These are phyloP conservation scores for Alternaria rosae DNA, from an alignment of 2,329 filamentous ascomycete genomes.

Conservation along the genomic window DNA sequence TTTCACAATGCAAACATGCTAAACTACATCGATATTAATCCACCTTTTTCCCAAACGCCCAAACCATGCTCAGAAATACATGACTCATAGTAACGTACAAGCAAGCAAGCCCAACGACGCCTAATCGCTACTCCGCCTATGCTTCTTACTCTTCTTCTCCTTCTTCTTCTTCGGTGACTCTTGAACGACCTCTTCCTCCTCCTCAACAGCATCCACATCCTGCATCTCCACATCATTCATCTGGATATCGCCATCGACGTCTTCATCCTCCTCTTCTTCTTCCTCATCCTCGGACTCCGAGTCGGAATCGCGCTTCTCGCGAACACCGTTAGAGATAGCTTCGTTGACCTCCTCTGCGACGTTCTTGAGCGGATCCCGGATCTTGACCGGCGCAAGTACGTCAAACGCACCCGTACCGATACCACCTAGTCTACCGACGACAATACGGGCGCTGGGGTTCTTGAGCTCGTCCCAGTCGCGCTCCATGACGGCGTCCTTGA, in stretches of 20 bases:
- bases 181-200: slow-evolving; percentile 3
- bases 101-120: neutral
- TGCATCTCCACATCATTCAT: slow-evolving; percentile 23
- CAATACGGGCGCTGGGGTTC: slow-evolving; percentile 86
- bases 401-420: slow-evolving; percentile 94
- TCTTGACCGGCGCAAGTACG: slow-evolving; percentile 63
- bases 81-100: slow-evolving; percentile 3
- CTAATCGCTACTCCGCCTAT: slow-evolving; percentile 5
- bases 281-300: slow-evolving; percentile 18
- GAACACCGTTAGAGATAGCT: slow-evolving; percentile 15
- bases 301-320: slow-evolving; percentile 12
- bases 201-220: slow-evolving; percentile 3
- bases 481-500: slow-evolving; percentile 90
- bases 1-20: slow-evolving; percentile 1
- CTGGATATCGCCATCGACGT: slow-evolving; percentile 14
- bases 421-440: slow-evolving; percentile 81
- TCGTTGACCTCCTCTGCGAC: slow-evolving; percentile 16
- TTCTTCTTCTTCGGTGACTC: slow-evolving; percentile 13
- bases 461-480: slow-evolving; percentile 88
- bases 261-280: slow-evolving; percentile 20
- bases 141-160: slow-evolving; percentile 18
- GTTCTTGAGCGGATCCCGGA: slow-evolving; percentile 39
- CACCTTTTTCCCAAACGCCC: slow-evolving; percentile 10
- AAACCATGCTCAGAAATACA: slow-evolving; percentile 5
- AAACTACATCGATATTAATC: slow-evolving; percentile 4